Base-by-base conservation (phyloP, 352 stramenopile genomes). In the Pythium myriotylum region DNA sequence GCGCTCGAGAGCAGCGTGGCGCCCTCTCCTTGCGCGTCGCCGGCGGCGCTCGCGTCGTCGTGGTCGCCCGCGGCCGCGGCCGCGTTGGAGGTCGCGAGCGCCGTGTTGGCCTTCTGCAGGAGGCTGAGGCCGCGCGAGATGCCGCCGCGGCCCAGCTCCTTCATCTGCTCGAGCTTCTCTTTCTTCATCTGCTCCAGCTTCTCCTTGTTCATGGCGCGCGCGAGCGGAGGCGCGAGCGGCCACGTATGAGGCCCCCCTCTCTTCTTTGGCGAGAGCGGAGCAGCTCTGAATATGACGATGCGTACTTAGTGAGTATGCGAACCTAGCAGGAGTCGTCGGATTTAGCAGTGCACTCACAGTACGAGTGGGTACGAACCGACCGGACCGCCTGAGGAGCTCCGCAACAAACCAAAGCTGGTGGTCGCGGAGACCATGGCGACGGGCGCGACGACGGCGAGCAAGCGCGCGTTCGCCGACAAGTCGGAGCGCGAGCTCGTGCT, bases 81-180 rank as follows among this genome's bases (percentile, higher is more conserved):
- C 45, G 47, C 61, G 56, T 58, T 35, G 6, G n/a, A n/a, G n/a
- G 66, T 54, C 9, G 54, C 43, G 52, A 62, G 39, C 22, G 62
- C 61, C 35, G 50, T 67, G 45, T 65, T 68, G 50, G 73, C 76
- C 29, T 65, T 81, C 4, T 78, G 87, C 17, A 94, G 75, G 63
- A 94, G 89, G 65, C 78, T 88, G 40, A 95, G 72, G 0, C 87
- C 87, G 59, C 92, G 92, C 58, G 73, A 83, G 24, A 95, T 54
- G 2, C 81, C 73, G 14, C 80, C 84, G 50, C 81, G 81, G 20
- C 87, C 85, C 24, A 92, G 74, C 74, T 95, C 87, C 60, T 80
- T 84, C 85, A 95, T 95, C 64, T 95, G 83, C 73, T 93, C 87
- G 24, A 95, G 79, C 73, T 89, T 88, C 70, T 95, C 84, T 72